These are phyloP conservation scores for Pleurozium schreberi DNA, from an alignment of 225 moss, liverwort and hornwort species.

Conservation along the genomic window DNA sequence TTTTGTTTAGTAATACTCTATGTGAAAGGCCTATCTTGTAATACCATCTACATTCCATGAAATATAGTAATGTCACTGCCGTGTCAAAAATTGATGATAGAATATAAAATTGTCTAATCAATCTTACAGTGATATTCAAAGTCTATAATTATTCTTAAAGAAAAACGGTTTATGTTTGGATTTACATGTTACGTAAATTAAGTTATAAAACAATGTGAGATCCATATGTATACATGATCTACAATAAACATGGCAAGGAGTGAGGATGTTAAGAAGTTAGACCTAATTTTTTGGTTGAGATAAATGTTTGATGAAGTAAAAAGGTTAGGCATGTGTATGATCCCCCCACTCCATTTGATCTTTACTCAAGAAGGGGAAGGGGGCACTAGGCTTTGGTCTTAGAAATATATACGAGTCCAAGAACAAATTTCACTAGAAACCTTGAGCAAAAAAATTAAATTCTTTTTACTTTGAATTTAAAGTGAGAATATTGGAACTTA, in stretches of 20 bases:
- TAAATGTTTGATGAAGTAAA: background rate
- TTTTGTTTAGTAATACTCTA: background rate
- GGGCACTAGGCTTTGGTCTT: rapidly evolving
- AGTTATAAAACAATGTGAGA: background rate
- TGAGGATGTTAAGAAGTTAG: background rate
- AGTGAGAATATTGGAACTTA: no score
- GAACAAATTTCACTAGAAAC: background rate
- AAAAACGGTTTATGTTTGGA: background rate
- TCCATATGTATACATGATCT: background rate
- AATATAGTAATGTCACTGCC: background rate
- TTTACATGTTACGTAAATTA: background rate
- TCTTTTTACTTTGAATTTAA: no score
- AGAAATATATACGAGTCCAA: background rate
- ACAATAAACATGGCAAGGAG: background rate
- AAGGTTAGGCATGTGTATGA: rapidly evolving
- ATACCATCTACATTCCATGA: background rate
- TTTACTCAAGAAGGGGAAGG: background rate
- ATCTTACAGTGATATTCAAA: background rate
- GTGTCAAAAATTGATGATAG: background rate
- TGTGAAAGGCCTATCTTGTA: background rate
- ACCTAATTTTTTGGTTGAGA: background rate
- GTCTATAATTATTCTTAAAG: background rate
- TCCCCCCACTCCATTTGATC: background rate
- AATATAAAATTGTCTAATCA: background rate
- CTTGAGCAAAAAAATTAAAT: background rate